phyloP scores from a whole-genome alignment of 2,329 filamentous ascomycete genomes.

The Pseudocercospora crystallina region DNA sequence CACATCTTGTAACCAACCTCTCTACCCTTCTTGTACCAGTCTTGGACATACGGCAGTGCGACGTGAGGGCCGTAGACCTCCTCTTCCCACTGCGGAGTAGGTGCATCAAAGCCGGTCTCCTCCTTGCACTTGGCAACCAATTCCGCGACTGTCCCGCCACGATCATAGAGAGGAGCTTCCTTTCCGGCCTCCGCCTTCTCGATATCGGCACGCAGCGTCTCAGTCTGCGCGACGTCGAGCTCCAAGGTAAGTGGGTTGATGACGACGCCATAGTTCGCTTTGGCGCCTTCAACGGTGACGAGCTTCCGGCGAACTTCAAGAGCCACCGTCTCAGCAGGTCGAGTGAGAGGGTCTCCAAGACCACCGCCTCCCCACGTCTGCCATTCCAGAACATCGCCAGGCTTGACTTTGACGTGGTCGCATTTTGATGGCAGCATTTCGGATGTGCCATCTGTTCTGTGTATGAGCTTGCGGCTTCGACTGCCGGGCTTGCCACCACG shows the following conservation, averaged over 20 bases:
- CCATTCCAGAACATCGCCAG: constrained; percentile 28
- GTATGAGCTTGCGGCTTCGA: constrained; percentile 25
- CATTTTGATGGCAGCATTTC: constrained; percentile 24
- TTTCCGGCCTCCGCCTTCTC: constrained; percentile 27
- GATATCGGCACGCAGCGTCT: constrained; percentile 24
- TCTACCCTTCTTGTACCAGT: constrained; percentile 26
- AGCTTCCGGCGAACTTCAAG: constrained; percentile 27
- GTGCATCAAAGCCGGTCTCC: constrained; percentile 27
- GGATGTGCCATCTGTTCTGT: constrained; percentile 18
- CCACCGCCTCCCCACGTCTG: constrained; percentile 29
- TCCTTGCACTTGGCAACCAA: constrained; percentile 23
- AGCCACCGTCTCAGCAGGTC: constrained; percentile 27
- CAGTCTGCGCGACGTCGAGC: constrained; percentile 22
- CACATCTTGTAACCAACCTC: constrained; percentile 27
- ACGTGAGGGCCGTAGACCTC: constrained; percentile 29
- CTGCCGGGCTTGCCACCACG: constrained; percentile 28
- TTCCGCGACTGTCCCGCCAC: constrained; percentile 26
- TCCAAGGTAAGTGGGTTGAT: constrained; percentile 23
- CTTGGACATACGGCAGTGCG: constrained; percentile 27
- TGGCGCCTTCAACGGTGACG: constrained; percentile 24
- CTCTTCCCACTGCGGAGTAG: constrained; percentile 27
- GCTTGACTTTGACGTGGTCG: constrained; percentile 29
- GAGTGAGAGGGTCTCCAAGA: constrained; percentile 25
- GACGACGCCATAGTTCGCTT: constrained; percentile 26
- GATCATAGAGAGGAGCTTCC: constrained; percentile 23